Conservation (phyloP, 441 rosid genomes). For the Erodium moschatum region DNA sequence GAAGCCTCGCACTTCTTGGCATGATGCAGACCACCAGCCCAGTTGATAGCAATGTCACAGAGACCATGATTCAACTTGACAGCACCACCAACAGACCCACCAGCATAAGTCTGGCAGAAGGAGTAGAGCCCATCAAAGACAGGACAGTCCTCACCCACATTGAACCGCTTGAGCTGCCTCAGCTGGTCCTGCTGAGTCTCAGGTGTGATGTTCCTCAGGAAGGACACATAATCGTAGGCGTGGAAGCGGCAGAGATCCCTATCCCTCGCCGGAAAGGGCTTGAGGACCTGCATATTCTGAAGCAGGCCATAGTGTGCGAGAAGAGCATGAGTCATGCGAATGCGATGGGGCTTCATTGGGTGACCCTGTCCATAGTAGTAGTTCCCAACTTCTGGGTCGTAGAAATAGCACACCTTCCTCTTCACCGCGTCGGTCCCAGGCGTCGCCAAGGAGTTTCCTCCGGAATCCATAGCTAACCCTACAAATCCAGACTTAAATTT, state of each 20-base stretch:
- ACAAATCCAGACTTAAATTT: background rate
- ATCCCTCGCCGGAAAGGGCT: slow-evolving; percentile 58
- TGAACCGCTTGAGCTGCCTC: slow-evolving; percentile 51
- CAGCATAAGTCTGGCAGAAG: slow-evolving; percentile 60
- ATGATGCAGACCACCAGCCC: slow-evolving; percentile 76
- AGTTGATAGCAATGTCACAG: slow-evolving; percentile 65
- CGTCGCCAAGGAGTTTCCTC: slow-evolving; percentile 30
- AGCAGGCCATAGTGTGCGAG: slow-evolving; percentile 59
- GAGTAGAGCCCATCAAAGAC: slow-evolving; percentile 41
- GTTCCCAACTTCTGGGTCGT: slow-evolving; percentile 65
- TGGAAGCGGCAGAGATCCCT: slow-evolving; percentile 59
- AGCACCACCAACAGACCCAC: slow-evolving; percentile 71
- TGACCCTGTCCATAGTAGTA: slow-evolving; percentile 64
- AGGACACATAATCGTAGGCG: slow-evolving; percentile 61
- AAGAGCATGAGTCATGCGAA: slow-evolving; percentile 61
- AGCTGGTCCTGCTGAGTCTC: slow-evolving; percentile 35
- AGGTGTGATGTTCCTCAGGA: slow-evolving; percentile 60
- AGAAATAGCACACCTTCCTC: slow-evolving; percentile 70
- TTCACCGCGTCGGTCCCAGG: slow-evolving; percentile 59
- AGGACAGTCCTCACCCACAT: slow-evolving; percentile 41
- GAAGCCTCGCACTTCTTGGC: slow-evolving; percentile 66
- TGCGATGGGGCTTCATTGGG: slow-evolving; percentile 67
- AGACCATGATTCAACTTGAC: slow-evolving; percentile 60
- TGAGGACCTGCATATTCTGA: slow-evolving; percentile 70
- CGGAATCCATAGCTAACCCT: background rate